A percentile compares a stretch with the other conserved stretches of the same genome.
Evolutionary conservation across 306 rosid species (phyloP).

Genomic region (Astragalus glycyphyllos): DNA sequence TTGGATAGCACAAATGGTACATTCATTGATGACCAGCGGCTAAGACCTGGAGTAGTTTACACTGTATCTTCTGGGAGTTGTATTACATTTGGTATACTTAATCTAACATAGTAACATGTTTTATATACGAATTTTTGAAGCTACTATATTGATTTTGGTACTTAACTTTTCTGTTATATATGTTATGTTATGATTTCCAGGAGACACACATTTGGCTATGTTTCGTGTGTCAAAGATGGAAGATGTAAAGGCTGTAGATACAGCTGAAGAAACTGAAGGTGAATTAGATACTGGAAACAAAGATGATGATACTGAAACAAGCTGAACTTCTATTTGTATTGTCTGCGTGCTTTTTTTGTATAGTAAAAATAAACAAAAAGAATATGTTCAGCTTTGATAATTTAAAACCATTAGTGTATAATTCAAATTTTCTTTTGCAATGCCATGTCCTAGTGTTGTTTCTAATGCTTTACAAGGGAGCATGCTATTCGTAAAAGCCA

Average conservation of each 20-base stretch:
- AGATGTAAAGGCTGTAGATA: constrained; percentile 48
- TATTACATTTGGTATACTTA: constrained; percentile 73
- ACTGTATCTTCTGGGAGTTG: constrained; percentile 62
- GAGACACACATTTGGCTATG: constrained; percentile 85
- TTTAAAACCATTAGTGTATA: no score
- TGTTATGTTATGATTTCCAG: constrained; percentile 48
- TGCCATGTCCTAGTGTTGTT: no score
- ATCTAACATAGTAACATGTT: not conserved
- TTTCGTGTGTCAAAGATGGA: constrained; percentile 74
- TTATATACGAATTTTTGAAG: not conserved
- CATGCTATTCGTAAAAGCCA: no score
- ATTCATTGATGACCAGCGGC: constrained; percentile 69
- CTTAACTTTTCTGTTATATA: not conserved
- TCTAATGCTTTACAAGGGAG: no score
- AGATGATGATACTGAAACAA: constrained; percentile 45
- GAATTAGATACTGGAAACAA: constrained; percentile 41
- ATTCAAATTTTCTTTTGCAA: not conserved
- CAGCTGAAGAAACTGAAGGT: constrained; percentile 45
- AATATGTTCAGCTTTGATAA: constrained; percentile 8
- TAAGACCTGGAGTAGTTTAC: constrained; percentile 74
- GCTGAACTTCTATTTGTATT: constrained; percentile 35
- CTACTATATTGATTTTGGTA: not conserved
- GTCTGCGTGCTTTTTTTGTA: constrained; percentile 18
- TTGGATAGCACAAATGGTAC: constrained; percentile 97
- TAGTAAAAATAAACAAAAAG: constrained; percentile 26